Conservation (phyloP, 176 grass and related monocot genomes). For the Urochloa ruziziensis region DNA sequence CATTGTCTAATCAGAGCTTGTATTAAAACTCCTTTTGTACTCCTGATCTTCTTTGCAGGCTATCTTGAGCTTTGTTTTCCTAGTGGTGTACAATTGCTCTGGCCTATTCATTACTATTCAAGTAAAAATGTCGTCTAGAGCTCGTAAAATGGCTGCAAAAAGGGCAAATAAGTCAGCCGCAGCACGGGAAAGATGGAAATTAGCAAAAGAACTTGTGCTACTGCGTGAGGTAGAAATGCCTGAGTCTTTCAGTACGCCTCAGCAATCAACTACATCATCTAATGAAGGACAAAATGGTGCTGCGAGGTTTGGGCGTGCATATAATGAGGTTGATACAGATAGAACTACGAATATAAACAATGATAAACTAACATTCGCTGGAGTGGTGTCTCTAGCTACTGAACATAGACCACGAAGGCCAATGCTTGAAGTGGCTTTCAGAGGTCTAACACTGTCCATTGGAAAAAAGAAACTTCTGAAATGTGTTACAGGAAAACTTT, state of each 20-base stretch:
- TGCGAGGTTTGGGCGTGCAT: conserved; percentile 51
- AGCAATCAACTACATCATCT: conserved; percentile 40
- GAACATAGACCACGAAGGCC: conserved; percentile 43
- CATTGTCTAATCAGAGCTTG: not conserved
- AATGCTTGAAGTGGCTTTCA: conserved; percentile 71
- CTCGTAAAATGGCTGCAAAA: conserved; percentile 65
- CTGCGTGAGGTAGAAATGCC: conserved; percentile 33
- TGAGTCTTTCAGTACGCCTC: conserved; percentile 18
- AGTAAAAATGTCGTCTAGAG: conserved; percentile 45
- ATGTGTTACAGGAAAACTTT: conserved; percentile 70
- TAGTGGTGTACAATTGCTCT: conserved; percentile 73
- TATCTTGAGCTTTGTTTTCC: conserved; percentile 46
- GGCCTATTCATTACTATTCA: conserved; percentile 49
- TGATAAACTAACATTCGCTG: conserved; percentile 47
- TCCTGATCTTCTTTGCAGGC: conserved; percentile 32
- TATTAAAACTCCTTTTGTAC: not conserved
- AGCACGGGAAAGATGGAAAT: conserved; percentile 72
- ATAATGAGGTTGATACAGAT: conserved; percentile 54
- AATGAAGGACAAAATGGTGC: not conserved
- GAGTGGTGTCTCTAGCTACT: conserved; percentile 48
- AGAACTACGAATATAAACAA: conserved; percentile 38
- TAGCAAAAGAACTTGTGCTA: conserved; percentile 47
- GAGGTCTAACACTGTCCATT: conserved; percentile 59
- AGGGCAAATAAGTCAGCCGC: conserved; percentile 49
- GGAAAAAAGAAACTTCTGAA: conserved; percentile 69